Base-by-base conservation (phyloP, 306 rosid species). In the Styphnolobium japonicum region DNA sequence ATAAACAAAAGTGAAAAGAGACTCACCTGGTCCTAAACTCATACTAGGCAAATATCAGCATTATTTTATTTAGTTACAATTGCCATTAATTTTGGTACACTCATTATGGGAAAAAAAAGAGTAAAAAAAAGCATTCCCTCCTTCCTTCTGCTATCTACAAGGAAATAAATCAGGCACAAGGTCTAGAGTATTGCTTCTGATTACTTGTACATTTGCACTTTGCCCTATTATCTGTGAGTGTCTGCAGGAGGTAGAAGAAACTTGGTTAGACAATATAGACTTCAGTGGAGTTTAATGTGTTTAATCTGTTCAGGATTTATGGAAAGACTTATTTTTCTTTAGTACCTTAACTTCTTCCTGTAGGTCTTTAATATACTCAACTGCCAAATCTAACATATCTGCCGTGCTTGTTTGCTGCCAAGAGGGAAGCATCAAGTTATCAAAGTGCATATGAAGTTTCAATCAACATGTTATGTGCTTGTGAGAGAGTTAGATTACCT, bases 341-440 rank as follows among this genome's bases (percentile, higher is more conserved):
- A 42, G 21, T 92, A 92, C 98, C 98, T 94, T 53, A 18, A 94
- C 92, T 76, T 91, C 87, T 76, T 85, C 87, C 81, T 92, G 97
- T 61, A 94, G 88, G 70, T 84, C 92, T 82, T 88, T 92, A 65
- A 94, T 94, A 87, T 86, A 82, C 55, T 88, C 95, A 64, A 86
- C 91, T 7, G 91, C 92, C 84, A 78, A 80, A 58, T 92, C 98
- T 75, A 94, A 82, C 98, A 86, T 92, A 14, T 94, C 97, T 64
- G 98, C 93, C 56, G 93, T 92, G 88, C 82, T 92, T 45, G 92
- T 89, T 90, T 91, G 97, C 98, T 94, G 93, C 73, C 29, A 79
- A 42, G 25, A 61, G 76, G 56, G 21, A 56, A 68, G 34, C 16
- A 45, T 25, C 2, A 39, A 69, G 33, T 75, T 63, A 75, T 21